These are phyloP conservation scores for Omphalea diandra DNA, from an alignment of 441 rosid genomes.

Conservation along the genomic window DNA sequence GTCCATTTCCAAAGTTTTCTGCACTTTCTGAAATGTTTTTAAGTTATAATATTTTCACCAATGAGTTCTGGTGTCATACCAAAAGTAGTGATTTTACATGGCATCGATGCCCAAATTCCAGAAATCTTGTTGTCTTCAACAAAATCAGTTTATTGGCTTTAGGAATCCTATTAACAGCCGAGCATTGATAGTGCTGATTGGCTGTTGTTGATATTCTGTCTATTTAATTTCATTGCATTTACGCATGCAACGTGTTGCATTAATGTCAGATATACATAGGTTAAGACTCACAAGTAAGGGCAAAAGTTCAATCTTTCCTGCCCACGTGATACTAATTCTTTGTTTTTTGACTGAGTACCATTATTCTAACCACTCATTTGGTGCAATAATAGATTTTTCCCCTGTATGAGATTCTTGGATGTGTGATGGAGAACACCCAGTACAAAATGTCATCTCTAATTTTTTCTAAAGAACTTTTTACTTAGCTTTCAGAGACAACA, in stretches of 20 bases:
- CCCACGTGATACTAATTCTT: too few species aligned
- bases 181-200: too few species aligned
- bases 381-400: background rate
- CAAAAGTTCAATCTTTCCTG: too few species aligned
- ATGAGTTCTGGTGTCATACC: too few species aligned
- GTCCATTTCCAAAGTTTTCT: background rate
- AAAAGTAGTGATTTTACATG: too few species aligned
- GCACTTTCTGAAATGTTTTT: background rate
- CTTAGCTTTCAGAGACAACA: conserved; percentile 58
- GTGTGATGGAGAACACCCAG: background rate
- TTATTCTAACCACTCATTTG: background rate
- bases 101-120: background rate
- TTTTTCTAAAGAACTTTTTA: background rate
- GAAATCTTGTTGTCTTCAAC: background rate
- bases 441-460: background rate
- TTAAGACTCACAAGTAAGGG: too few species aligned
- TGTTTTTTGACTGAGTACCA: too few species aligned
- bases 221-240: too few species aligned
- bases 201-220: too few species aligned
- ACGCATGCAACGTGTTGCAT: too few species aligned
- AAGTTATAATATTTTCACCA: background rate
- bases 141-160: background rate
- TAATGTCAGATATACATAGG: too few species aligned
- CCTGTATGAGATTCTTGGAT: conserved; percentile 3
- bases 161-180: background rate